A percentile compares a stretch with the other conserved stretches of the same genome.
Evolutionary conservation across 805 yeast species (phyloP).

Genomic region (Jamesozyma lodderae): DNA sequence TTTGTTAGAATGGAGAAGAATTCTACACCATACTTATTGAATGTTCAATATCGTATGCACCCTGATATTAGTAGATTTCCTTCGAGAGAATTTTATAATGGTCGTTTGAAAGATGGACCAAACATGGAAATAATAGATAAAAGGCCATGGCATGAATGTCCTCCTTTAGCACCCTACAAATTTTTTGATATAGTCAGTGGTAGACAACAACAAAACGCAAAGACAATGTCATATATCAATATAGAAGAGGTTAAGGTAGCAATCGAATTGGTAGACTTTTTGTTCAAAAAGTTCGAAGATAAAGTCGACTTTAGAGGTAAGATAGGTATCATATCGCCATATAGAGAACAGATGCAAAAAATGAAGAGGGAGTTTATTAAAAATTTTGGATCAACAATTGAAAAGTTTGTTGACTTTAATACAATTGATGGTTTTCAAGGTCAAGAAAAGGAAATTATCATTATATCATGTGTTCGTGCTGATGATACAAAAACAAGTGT

Average conservation of each 20-base stretch:
- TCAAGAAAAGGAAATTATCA: slow-evolving; percentile 86
- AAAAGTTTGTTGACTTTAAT: slow-evolving; percentile 70
- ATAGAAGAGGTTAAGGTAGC: slow-evolving; percentile 64
- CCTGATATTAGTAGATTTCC: slow-evolving; percentile 87
- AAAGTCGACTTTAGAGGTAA: slow-evolving; percentile 49
- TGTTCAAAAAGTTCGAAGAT: slow-evolving; percentile 41
- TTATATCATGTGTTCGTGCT: slow-evolving; percentile 94
- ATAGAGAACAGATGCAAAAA: slow-evolving; percentile 71
- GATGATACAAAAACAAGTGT: slow-evolving; percentile 47
- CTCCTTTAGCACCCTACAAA: slow-evolving; percentile 60
- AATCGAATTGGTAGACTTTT: slow-evolving; percentile 49
- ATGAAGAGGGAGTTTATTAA: slow-evolving; percentile 49
- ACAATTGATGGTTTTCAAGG: slow-evolving; percentile 98
- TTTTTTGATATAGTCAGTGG: slow-evolving; percentile 66
- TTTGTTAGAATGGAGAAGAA: slow-evolving; percentile 86
- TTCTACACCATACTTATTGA: slow-evolving; percentile 53
- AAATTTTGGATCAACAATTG: slow-evolving; percentile 54
- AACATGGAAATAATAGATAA: slow-evolving; percentile 50
- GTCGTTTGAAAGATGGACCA: slow-evolving; percentile 67
- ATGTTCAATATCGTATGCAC: slow-evolving; percentile 97
- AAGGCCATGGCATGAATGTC: slow-evolving; percentile 65
- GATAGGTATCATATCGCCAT: slow-evolving; percentile 90
- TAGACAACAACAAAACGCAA: slow-evolving; percentile 52
- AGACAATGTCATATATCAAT: slow-evolving; percentile 66
- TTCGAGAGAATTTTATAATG: slow-evolving; percentile 68